Conservation (phyloP, 2,329 filamentous ascomycete genomes). For the Pseudonectria foliicola region DNA sequence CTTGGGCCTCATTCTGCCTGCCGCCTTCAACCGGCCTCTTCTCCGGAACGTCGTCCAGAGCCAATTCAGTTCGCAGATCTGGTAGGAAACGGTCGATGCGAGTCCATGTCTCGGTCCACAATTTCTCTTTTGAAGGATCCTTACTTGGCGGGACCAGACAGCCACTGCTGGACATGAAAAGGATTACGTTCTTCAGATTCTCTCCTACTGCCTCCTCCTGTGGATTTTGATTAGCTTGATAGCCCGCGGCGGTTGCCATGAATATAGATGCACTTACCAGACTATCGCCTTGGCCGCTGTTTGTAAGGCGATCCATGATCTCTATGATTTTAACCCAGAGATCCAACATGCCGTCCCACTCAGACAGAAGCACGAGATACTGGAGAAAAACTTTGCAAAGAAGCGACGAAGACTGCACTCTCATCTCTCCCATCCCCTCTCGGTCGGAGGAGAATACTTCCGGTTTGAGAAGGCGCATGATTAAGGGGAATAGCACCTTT, state of each 20-base stretch:
- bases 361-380: conserved; percentile 76
- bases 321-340: conserved; percentile 89
- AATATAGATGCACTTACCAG: conserved; percentile 51
- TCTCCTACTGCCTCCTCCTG: conserved; percentile 93
- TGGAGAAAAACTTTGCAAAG: conserved; percentile 94
- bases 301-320: conserved; percentile 93
- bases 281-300: conserved; percentile 86
- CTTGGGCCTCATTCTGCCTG: no score
- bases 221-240: conserved; percentile 7
- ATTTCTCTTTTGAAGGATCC: conserved; percentile 46
- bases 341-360: conserved; percentile 83
- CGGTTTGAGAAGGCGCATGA: conserved; percentile 79
- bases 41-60: conserved; percentile 23
- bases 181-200: conserved; percentile 88
- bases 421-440: conserved; percentile 89
- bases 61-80: conserved; percentile 50
- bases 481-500: conserved; percentile 88
- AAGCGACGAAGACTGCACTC: conserved; percentile 83
- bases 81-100: conserved; percentile 59
- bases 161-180: conserved; percentile 89
- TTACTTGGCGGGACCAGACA: conserved; percentile 66
- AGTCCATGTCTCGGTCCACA: conserved; percentile 59
- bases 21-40: neutral
- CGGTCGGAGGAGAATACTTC: conserved; percentile 91
- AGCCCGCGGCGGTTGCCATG: neutral